Base-by-base conservation (phyloP, 2,329 filamentous ascomycete species). In the Clarireedia homoeocarpa region DNA sequence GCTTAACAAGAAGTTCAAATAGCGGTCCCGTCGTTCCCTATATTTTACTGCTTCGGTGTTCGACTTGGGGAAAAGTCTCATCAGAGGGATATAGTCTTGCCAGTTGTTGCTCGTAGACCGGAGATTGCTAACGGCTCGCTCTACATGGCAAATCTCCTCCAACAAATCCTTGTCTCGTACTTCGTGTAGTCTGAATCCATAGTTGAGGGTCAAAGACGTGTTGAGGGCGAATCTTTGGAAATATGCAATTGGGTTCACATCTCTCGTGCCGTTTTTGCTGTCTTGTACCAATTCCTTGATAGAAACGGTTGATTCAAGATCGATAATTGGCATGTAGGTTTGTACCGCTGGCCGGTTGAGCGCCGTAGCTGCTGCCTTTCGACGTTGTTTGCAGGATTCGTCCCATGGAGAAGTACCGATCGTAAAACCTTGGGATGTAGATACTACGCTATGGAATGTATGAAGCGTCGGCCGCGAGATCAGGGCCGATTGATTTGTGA, bases 361-460 rank as follows among this genome's bases (percentile, higher is more conserved):
- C 0, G 89, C 88, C 0, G 88, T 90, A 4, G 86, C 88, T 1
- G 88, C 88, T 0, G 86, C 88, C 73, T 90, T 91, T 60, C 89
- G 81, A 9, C 88, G 80, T 24, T 78, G 75, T 70, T 91, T 92
- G 72, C 86, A 89, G 2, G 84, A 89, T 51, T 90, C 88, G 59
- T 91, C 87, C 85, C 88, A 94, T 0, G 89, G 88, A 0, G 87
- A 91, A 0, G 88, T 90, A 1, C 89, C 89, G 59, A 94, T 90
- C 0, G 88, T 92, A 70, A 90, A 88, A 5, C 88, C 88, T 63
- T 90, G 85, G 0, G 85, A 88, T 36, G 78, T 82, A 1, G 87
- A 90, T 3, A 91, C 85, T 4, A 91, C 85, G 5, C 80, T 87
- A 71, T 91, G 88, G 70, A 91, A 92, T 0, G 88, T 92, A 70